Percentiles rank a stretch among this genome's conserved stretches.
These are phyloP conservation scores for Cyclotella choctawhatcheeana DNA, from an alignment of 108 stramenopile species.

Conservation along the genomic window DNA sequence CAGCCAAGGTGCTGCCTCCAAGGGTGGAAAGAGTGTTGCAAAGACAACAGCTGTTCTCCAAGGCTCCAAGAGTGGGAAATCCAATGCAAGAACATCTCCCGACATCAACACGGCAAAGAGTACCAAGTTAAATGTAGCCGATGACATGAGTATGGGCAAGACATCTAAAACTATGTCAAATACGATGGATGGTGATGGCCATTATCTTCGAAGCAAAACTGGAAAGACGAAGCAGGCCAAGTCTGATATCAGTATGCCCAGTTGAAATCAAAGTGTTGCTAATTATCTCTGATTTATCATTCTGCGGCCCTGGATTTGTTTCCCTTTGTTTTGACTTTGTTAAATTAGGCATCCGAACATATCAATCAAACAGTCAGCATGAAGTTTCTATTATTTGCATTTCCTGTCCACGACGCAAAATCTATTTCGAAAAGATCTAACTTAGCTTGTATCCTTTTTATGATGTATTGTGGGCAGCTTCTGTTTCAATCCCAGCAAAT, in stretches of 20 bases:
- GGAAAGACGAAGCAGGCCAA: neutral
- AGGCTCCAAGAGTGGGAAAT: conserved; percentile 2
- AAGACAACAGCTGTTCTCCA: neutral
- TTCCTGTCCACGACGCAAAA: neutral
- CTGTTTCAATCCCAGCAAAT: neutral
- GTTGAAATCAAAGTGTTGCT: conserved; percentile 4
- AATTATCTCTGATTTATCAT: neutral
- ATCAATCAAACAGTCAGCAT: too few species aligned
- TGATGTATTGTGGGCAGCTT: neutral
- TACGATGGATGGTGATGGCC: neutral
- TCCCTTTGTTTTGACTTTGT: too few species aligned
- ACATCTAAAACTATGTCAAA: neutral
- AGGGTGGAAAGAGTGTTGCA: too few species aligned
- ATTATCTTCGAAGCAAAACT: neutral
- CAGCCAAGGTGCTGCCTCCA: too few species aligned
- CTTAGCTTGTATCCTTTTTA: neutral
- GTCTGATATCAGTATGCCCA: neutral
- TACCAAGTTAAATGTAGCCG: neutral
- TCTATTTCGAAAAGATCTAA: neutral
- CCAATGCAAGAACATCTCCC: neutral
- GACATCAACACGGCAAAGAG: neutral
- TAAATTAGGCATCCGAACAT: too few species aligned
- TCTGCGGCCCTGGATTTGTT: neutral
- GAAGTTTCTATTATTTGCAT: too few species aligned
- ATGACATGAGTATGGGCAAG: conserved; percentile 1